Base-by-base conservation (phyloP, 1,284 basidiomycete genomes). In the Cryptococcus floricola region DNA sequence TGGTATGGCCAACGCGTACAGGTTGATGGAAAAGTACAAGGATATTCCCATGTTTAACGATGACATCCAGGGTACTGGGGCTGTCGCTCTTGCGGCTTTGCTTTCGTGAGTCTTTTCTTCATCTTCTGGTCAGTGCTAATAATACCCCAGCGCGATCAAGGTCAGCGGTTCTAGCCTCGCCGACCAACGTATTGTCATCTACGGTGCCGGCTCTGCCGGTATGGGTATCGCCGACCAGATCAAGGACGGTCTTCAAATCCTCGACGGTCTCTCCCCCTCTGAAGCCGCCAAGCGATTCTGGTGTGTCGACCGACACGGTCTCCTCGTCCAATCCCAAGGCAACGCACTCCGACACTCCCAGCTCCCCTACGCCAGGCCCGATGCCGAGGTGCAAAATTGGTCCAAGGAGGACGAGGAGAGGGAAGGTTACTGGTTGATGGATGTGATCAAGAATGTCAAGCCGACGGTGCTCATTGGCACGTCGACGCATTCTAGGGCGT, bases 391-490 rank as follows among this genome's bases (percentile, higher is more conserved):
- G 18, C 59, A 59, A n/a, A 60, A 66, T 42, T 80, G 78, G 78
- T 58, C 61, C 37, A 68, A 65, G 48, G 68, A 65, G 45, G 68
- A 73, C 50, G 62, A 62, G 23, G 69, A 76, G 38, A 65, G 67
- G 49, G 60, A 63, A 10, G 81, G 16, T 9, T 59, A 71, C 12
- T 63, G 67, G 80, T 82, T 70, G 72, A 41, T 54, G 28, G 9
- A 87, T 59, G 86, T 88, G 10, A 82, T 92, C 61, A 81, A 82
- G 74, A 79, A 81, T 55, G 83, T 88, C 52, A 82, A 82, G 67
- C 85, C 85, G 41, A 92, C 89, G 0, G 83, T 91, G 18, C 74
- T 92, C 31, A 89, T 93, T 64, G 92, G 91, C 51, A 88, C 87
- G 59, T 91, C 88, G 48, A 94, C 91, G 0, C 81, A 84, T 46